Percentiles rank a stretch among this genome's conserved stretches.
phyloP scores from a whole-genome alignment of 805 yeast species.

The Starmerella riodocensis region DNA sequence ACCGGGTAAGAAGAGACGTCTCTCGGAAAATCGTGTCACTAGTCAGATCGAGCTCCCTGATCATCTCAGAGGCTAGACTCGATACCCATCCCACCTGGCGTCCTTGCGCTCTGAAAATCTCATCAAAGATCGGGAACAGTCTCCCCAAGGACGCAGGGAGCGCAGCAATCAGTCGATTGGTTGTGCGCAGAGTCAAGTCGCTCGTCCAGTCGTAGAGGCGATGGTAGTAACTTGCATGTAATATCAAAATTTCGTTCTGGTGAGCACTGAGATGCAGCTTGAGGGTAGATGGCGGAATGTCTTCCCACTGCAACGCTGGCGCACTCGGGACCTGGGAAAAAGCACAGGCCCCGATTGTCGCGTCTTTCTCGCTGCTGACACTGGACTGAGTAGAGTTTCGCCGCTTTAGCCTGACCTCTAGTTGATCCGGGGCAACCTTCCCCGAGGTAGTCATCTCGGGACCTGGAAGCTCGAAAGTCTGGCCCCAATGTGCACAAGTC shows the following conservation, averaged over 20 bases:
- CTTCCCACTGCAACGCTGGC: slow-evolving; percentile 3
- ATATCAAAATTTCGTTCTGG: slow-evolving; percentile 8
- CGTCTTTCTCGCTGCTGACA: slow-evolving; percentile 5
- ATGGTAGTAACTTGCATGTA: slow-evolving; percentile 48
- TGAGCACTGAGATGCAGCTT: slow-evolving; percentile 2
- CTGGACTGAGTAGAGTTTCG: not conserved
- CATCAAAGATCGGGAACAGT: slow-evolving; percentile 37
- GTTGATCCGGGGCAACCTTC: slow-evolving; percentile 13
- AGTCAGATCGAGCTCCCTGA: slow-evolving; percentile 25
- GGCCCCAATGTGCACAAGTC: slow-evolving; percentile 69
- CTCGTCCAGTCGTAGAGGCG: slow-evolving; percentile 48
- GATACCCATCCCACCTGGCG: slow-evolving; percentile 63
- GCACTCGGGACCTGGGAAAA: not conserved
- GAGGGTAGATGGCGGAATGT: not conserved
- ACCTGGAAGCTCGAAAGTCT: slow-evolving; percentile 47
- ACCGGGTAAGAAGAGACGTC: slow-evolving; percentile 65
- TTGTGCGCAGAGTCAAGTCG: slow-evolving; percentile 25
- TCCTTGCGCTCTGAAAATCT: slow-evolving; percentile 59
- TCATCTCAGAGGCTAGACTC: slow-evolving; percentile 53
- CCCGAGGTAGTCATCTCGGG: slow-evolving; percentile 34
- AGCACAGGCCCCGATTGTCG: slow-evolving; percentile 7
- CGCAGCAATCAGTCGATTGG: slow-evolving; percentile 29
- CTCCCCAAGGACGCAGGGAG: slow-evolving; percentile 7
- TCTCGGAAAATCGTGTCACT: slow-evolving; percentile 68
- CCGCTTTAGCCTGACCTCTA: slow-evolving; percentile 10